Conservation (phyloP, 1,284 basidiomycete genomes). For the Boletus hoseneyae region DNA sequence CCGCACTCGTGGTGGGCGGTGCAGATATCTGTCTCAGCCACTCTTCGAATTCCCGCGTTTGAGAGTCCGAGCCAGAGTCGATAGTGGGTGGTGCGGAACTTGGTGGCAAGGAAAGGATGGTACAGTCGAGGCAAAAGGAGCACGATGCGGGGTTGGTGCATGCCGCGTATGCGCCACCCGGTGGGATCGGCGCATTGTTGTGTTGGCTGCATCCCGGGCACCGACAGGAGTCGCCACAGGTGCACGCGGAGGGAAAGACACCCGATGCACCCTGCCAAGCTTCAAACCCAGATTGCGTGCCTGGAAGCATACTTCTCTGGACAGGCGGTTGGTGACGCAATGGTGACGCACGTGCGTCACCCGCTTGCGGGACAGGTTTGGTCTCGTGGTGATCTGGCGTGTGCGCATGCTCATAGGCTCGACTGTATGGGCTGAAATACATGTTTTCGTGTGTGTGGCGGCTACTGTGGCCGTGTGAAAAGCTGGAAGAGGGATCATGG, state of each 20-base stretch:
- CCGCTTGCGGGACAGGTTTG: conserved; percentile 18
- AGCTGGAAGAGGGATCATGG: conserved; percentile 41
- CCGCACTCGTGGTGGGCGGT: conserved; percentile 14
- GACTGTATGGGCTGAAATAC: conserved; percentile 58
- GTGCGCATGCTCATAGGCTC: conserved; percentile 50
- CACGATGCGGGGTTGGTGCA: conserved; percentile 49
- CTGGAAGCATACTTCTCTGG: conserved; percentile 15
- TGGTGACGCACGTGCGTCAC: conserved; percentile 19
- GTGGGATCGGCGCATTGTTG: conserved; percentile 32
- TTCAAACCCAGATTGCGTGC: conserved; percentile 21
- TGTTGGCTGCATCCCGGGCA: conserved; percentile 55
- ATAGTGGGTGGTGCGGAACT: conserved; percentile 28
- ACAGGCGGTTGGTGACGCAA: conserved; percentile 18
- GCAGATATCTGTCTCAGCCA: conserved; percentile 43
- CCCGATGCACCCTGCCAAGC: conserved; percentile 23
- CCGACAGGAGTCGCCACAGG: conserved; percentile 51
- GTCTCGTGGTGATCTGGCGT: conserved; percentile 30
- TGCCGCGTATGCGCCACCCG: conserved; percentile 32
- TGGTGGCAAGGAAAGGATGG: conserved; percentile 46
- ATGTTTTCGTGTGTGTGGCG: conserved; percentile 44
- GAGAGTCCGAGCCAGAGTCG: conserved; percentile 23
- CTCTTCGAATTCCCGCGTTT: conserved; percentile 44
- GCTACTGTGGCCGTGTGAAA: conserved; percentile 35
- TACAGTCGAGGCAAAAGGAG: conserved; percentile 57
- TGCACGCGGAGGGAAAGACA: conserved; percentile 40